These are phyloP conservation scores for Lactifluus hygrophoroides DNA, from an alignment of 768 basidiomycete genomes.

Conservation along the genomic window DNA sequence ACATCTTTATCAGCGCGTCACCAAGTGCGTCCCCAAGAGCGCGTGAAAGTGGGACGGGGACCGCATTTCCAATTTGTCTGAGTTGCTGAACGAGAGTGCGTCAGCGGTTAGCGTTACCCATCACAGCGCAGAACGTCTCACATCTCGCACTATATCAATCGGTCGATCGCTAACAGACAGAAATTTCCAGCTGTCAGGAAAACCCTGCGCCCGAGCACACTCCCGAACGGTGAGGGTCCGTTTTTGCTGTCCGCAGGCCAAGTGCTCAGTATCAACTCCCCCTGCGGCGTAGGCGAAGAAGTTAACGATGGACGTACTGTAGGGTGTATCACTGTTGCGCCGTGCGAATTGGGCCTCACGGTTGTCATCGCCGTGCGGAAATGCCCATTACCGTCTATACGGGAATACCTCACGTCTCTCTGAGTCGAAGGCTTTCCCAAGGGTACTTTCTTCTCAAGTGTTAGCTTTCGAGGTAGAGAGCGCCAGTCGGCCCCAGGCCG, in stretches of 20 bases:
- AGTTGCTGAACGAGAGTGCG: slow-evolving; percentile 42
- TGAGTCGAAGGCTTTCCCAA: no score
- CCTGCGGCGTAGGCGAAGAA: not conserved
- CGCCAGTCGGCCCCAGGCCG: slow-evolving; percentile 37
- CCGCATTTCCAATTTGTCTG: slow-evolving; percentile 74
- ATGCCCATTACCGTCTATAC: slow-evolving; percentile 41
- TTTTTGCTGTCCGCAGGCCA: slow-evolving; percentile 44
- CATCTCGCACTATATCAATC: slow-evolving; percentile 39
- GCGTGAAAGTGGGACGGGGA: slow-evolving; percentile 59
- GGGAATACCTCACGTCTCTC: slow-evolving; percentile 36
- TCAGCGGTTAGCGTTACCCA: not conserved
- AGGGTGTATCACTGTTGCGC: slow-evolving; percentile 38
- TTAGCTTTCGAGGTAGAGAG: not conserved
- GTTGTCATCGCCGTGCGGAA: slow-evolving; percentile 62
- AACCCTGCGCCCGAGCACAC: slow-evolving; percentile 64
- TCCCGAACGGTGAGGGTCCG: slow-evolving; percentile 38
- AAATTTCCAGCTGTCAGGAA: slow-evolving; percentile 65
- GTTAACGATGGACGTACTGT: slow-evolving; percentile 27
- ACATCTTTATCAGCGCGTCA: slow-evolving; percentile 35
- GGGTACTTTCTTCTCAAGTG: not conserved
- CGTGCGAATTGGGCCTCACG: slow-evolving; percentile 43
- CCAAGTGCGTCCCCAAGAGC: slow-evolving; percentile 47
- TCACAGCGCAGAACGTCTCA: slow-evolving; percentile 28
- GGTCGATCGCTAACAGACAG: slow-evolving; percentile 35
- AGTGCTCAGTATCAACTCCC: not conserved